Base-by-base conservation (phyloP, 345 rosid genomes). In the Salix exigua region DNA sequence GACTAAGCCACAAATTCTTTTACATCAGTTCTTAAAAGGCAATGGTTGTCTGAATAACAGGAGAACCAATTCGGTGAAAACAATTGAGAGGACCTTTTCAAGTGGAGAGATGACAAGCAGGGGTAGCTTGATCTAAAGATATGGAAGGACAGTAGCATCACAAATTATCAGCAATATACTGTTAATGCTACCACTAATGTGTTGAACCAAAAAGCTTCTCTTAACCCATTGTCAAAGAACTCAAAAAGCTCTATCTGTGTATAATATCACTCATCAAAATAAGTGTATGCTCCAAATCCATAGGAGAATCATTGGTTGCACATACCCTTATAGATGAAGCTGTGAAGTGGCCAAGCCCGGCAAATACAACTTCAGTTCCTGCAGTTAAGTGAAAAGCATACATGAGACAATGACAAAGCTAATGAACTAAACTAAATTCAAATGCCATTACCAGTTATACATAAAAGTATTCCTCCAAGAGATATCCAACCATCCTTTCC, bases 331-430 rank as follows among this genome's bases (percentile, higher is more conserved):
- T 82, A 68, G 99, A 89, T 71, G 92, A 80, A 71, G 91, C 90
- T 37, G 93, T 80, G 76, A 89, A 92, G 61, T 88, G 93, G 80
- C 98, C 99, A 64, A 90, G 86, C 73, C 87, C 91, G 17, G 90
- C 86, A 87, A 91, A 92, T 81, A 93, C 86, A 77, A 88, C 93
- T 81, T 93, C 98, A 68, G 89, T 86, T 83, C 99, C 99, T 93
- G 91, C 76, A 88, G 66, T 70, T 66, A n/a, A 19, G 53, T 82
- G 77, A 71, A 86, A 78, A 76, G 42, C 66, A 37, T 66, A 51
- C 74, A 81, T 81, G 51, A 80, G 75, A 31, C 23, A 66, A 66
- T 72, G 46, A 48, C 17, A 74, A 76, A 68, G 58, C 72, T 28
- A 6, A 58, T 62, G 48, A 77, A 65, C 7, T 12, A 66, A 69